phyloP scores from a whole-genome alignment of 2,329 filamentous ascomycete genomes.

The Cladosporium sp. region DNA sequence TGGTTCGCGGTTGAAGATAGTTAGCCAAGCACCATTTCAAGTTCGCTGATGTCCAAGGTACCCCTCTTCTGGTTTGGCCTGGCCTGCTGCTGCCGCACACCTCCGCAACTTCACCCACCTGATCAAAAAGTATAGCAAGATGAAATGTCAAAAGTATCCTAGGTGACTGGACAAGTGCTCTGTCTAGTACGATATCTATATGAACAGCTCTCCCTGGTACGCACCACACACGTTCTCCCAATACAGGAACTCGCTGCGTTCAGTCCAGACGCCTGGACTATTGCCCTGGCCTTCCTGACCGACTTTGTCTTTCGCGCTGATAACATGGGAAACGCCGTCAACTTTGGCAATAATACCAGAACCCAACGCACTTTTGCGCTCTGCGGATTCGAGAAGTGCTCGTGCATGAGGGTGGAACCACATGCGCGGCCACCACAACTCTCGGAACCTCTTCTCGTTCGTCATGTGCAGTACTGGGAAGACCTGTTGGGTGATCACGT shows the following conservation, averaged over 20 bases:
- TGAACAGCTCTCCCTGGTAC: constrained; percentile 17
- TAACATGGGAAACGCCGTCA: not conserved
- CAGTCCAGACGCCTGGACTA: constrained; percentile 19
- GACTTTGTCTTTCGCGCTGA: not conserved
- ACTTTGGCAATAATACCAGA: not conserved
- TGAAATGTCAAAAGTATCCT: not conserved
- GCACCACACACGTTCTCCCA: constrained; percentile 18
- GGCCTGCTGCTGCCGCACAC: too few species aligned
- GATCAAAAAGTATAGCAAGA: not conserved
- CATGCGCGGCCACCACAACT: constrained; percentile 23
- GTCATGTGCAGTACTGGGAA: constrained; percentile 22
- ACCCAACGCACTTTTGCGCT: constrained; percentile 8
- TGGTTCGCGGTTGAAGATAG: not conserved
- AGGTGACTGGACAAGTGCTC: not conserved
- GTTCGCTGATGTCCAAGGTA: too few species aligned
- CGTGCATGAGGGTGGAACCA: constrained; percentile 22
- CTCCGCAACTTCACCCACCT: too few species aligned
- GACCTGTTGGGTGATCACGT: constrained; percentile 16
- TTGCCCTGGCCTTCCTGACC: not conserved
- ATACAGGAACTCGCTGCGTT: constrained; percentile 15
- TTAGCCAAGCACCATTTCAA: not conserved
- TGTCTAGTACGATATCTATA: not conserved
- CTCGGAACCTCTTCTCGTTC: constrained; percentile 19
- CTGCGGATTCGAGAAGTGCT: constrained; percentile 15
- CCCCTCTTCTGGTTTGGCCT: too few species aligned